Percentiles rank a stretch among this genome's conserved stretches.
Conservation (phyloP, 108 stramenopile genomes). For the Nitzschia sp. region DNA sequence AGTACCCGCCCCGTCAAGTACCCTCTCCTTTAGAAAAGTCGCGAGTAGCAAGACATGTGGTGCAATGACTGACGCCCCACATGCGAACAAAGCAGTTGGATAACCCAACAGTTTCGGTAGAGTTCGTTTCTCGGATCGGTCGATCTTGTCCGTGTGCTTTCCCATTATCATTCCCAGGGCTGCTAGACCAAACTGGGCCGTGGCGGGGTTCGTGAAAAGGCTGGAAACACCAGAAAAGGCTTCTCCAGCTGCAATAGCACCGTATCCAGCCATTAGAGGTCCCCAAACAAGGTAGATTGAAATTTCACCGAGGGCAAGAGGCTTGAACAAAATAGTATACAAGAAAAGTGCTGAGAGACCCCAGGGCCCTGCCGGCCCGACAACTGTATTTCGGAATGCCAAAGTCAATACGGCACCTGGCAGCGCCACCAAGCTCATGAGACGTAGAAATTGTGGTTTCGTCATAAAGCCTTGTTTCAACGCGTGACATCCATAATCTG, state of each 20-base stretch:
- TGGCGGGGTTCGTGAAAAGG: conserved; percentile 4
- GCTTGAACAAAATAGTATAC: conserved; percentile 16
- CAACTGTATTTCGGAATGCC: background rate
- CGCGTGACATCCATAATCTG: conserved; percentile 14
- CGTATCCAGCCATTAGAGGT: conserved; percentile 14
- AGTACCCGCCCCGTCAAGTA: background rate
- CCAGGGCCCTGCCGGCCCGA: conserved; percentile 7
- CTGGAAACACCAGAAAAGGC: background rate
- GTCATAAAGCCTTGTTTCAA: conserved; percentile 11
- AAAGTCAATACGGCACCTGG: conserved; percentile 1
- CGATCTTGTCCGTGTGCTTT: conserved; percentile 17
- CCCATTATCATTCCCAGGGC: conserved; percentile 15
- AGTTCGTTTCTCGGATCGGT: conserved; percentile 4
- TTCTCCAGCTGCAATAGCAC: conserved; percentile 6
- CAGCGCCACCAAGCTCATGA: background rate
- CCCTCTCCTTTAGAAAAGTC: background rate
- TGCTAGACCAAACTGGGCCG: conserved; percentile 9
- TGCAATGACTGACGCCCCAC: background rate
- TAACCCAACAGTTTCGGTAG: conserved; percentile 4
- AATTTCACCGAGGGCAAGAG: conserved; percentile 11
- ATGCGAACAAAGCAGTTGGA: background rate
- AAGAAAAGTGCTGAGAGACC: conserved; percentile 5
- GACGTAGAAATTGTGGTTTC: conserved; percentile 6
- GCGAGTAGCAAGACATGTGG: conserved; percentile 4
- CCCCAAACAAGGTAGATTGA: conserved; percentile 14